phyloP scores from a whole-genome alignment of 352 stramenopile genomes.

The Pythium dissotocum region DNA sequence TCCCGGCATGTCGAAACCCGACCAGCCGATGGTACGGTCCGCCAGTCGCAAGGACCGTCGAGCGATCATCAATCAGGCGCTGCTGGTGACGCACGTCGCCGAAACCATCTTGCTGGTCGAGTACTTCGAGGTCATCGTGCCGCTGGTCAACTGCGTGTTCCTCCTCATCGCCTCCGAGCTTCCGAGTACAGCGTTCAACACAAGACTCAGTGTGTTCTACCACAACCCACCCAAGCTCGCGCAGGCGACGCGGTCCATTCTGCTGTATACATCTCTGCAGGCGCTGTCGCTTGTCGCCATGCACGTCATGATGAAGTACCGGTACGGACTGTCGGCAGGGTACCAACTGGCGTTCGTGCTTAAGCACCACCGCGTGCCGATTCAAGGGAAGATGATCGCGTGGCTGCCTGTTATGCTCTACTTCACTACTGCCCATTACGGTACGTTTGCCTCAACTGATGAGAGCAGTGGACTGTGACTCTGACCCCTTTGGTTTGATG shows the following conservation, averaged over 20 bases:
- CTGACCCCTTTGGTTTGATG: too few relatives aligned
- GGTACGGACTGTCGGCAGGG: slow-evolving; percentile 24
- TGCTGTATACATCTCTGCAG: slow-evolving; percentile 29
- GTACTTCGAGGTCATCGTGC: slow-evolving; percentile 31
- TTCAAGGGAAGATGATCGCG: slow-evolving; percentile 27
- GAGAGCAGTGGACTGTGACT: too few relatives aligned
- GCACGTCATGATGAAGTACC: slow-evolving; percentile 24
- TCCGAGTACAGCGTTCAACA: slow-evolving; percentile 17
- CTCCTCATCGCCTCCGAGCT: slow-evolving; percentile 17
- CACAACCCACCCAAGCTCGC: not conserved
- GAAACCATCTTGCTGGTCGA: slow-evolving; percentile 32
- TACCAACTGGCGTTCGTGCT: slow-evolving; percentile 30
- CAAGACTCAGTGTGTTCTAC: slow-evolving; percentile 11
- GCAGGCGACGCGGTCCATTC: slow-evolving; percentile 8
- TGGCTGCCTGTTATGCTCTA: slow-evolving; percentile 27
- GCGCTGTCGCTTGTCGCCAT: slow-evolving; percentile 20
- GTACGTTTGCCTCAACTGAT: not conserved
- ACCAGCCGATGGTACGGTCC: not conserved
- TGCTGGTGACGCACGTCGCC: slow-evolving; percentile 16
- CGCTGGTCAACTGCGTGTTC: slow-evolving; percentile 25
- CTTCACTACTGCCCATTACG: slow-evolving; percentile 18
- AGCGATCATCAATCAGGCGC: slow-evolving; percentile 8
- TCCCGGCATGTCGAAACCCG: not conserved
- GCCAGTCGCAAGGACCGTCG: not conserved
- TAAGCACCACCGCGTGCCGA: slow-evolving; percentile 20